These are phyloP conservation scores for Penicillium tannophilum DNA, from an alignment of 495 filamentous ascomycete genomes.

Conservation along the genomic window DNA sequence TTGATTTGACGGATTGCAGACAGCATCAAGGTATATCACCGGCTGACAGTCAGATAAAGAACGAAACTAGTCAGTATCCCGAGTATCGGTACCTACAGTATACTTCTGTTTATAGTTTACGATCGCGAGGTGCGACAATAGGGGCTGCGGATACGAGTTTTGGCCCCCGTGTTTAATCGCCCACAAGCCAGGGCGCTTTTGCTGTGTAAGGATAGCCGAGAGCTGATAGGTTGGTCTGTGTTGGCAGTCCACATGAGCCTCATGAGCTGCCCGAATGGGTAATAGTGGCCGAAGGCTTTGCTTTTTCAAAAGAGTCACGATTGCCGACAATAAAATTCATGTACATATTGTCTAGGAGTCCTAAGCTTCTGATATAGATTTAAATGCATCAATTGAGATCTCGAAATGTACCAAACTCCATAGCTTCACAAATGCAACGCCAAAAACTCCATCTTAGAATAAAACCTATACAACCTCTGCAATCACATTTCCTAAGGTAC, in stretches of 20 bases:
- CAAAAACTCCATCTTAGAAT: background rate
- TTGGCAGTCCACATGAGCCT: background rate
- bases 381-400: background rate
- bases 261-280: background rate
- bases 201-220: background rate
- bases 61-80: too few species aligned
- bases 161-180: background rate
- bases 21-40: background rate
- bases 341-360: background rate
- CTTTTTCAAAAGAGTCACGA: background rate
- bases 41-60: background rate
- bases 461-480: slow-evolving; percentile 75
- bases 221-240: background rate
- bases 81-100: too few species aligned
- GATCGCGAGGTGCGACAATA: background rate
- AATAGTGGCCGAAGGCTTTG: background rate
- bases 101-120: background rate
- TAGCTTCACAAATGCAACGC: background rate
- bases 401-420: background rate
- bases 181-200: background rate
- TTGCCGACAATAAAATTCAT: background rate
- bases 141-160: background rate
- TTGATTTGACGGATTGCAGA: background rate
- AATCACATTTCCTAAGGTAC: slow-evolving; percentile 79
- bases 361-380: too few species aligned